Percentiles rank a stretch among this genome's conserved stretches.
These are phyloP conservation scores for Dryadomyces quercus-mongolicae DNA, from an alignment of 2,329 filamentous ascomycete species.

Conservation along the genomic window DNA sequence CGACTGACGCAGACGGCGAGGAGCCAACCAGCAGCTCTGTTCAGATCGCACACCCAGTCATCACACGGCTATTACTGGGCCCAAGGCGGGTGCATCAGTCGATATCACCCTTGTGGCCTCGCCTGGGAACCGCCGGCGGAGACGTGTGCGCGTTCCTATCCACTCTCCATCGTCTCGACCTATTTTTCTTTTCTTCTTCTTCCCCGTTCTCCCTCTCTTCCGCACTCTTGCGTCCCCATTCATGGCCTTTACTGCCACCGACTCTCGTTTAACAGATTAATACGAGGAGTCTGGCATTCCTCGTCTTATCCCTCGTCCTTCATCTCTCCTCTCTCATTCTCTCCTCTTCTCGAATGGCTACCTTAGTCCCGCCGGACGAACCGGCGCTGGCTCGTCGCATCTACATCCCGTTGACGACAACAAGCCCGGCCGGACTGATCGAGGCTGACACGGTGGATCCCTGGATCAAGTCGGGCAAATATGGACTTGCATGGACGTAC, in stretches of 20 bases:
- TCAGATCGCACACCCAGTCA: background rate
- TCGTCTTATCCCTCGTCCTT: background rate
- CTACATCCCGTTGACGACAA: constrained; percentile 45
- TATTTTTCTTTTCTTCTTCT: background rate
- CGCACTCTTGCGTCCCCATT: background rate
- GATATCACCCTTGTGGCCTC: no score
- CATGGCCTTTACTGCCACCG: constrained; percentile 5
- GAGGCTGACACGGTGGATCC: constrained; percentile 60
- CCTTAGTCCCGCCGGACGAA: background rate
- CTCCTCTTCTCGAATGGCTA: background rate
- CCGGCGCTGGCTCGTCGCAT: constrained; percentile 40
- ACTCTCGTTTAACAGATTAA: constrained; percentile 5
- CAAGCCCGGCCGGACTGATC: constrained; percentile 47
- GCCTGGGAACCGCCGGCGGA: background rate
- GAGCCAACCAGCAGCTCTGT: background rate
- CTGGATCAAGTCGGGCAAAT: constrained; percentile 72
- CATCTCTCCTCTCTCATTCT: constrained; percentile 2
- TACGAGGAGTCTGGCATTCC: no score
- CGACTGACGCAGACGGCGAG: background rate
- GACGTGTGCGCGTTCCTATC: background rate
- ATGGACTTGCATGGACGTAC: constrained; percentile 79
- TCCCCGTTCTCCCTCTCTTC: no score
- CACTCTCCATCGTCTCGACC: background rate
- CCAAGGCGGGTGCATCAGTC: background rate
- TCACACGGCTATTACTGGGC: background rate